Evolutionary conservation across 2,329 filamentous ascomycete species (phyloP), one percentile per base, ranked within the genome.

Genomic region (Cyanodermella asteris): DNA sequence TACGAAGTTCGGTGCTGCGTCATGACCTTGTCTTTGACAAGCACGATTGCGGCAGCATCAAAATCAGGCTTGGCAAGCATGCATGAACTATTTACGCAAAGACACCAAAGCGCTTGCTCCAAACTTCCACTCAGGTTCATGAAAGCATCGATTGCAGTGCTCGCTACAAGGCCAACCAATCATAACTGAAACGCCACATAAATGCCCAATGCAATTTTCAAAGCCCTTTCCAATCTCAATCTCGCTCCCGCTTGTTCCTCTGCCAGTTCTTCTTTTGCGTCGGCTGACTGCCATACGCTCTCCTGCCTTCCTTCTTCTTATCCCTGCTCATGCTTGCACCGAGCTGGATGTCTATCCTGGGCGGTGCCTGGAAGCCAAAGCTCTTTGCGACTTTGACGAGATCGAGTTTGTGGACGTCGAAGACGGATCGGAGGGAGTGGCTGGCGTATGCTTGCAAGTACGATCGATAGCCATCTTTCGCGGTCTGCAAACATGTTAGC

Each of bases 381-480:
- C 69, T 66, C 59, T 80, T 84, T 25, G 76, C 76, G 4, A 90
- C 71, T 52, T 82, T 84, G 39, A 72, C 67, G 11, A 90, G 56
- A 43, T 90, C 78, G 8, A 87, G 56, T 44, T 78, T 77, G 46
- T 78, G 61, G 26, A 90, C 68, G 45, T 84, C 75, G 43, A 84
- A 91, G 18, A 90, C 72, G n/a, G 69, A 73, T 15, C 78, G 66
- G 30, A 87, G 56, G 36, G 65, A 72, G 51, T 84, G 87, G 30
- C 72, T 81, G 13, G 84, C 81, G 44, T 97, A 97, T 1, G 87
- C 84, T 47, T 94, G 81, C 13, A 97, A 63, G 47, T 97, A 97
- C 12, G 76, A 78, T 31, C 77, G 66, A 55, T 87, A 91, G 4
- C 77, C 65, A 36, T 72, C 66, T 44, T 72, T 72, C 21, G 66